Percentiles rank a stretch among this genome's conserved stretches.
Evolutionary conservation across 192 early-diverging fungal species (phyloP).

Genomic region (Coemansia umbellata): DNA sequence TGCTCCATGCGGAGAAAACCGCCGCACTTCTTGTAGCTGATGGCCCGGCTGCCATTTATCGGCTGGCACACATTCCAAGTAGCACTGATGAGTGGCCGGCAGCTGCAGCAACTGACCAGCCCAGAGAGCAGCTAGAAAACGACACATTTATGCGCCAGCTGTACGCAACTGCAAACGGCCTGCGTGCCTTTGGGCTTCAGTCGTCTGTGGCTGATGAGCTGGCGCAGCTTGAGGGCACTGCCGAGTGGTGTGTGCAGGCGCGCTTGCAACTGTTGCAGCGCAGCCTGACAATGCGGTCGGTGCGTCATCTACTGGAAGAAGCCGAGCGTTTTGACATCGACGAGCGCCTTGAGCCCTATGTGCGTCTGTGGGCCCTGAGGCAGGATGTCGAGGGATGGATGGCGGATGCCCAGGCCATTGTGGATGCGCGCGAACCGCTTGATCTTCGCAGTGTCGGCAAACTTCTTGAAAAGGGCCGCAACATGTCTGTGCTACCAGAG

Average conservation of each 20-base stretch:
- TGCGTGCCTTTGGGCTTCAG: conserved; percentile 9
- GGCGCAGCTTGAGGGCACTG: not conserved
- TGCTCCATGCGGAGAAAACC: conserved; percentile 10
- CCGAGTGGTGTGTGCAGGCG: conserved; percentile 8
- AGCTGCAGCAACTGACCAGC: not conserved
- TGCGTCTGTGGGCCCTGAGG: not conserved
- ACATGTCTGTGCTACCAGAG: conserved; percentile 13
- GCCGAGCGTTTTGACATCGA: conserved; percentile 7
- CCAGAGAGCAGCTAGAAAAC: not conserved
- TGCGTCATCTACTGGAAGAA: conserved; percentile 8
- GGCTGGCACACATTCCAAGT: conserved; percentile 6
- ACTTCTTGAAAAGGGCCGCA: conserved; percentile 43
- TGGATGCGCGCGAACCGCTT: conserved; percentile 3
- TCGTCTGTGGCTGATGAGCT: conserved; percentile 4
- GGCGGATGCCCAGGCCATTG: conserved; percentile 5
- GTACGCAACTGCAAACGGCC: not conserved
- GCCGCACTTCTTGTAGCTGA: not conserved
- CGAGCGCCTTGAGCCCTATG: not conserved
- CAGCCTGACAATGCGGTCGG: not conserved
- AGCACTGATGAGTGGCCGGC: not conserved
- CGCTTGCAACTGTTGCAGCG: conserved; percentile 6
- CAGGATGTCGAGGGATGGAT: conserved; percentile 13
- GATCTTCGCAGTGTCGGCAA: conserved; percentile 20
- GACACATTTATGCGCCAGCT: conserved; percentile 2
- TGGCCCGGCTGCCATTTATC: not conserved